Evolutionary conservation across 306 rosid species (phyloP).

Genomic region (Castanea sativa): DNA sequence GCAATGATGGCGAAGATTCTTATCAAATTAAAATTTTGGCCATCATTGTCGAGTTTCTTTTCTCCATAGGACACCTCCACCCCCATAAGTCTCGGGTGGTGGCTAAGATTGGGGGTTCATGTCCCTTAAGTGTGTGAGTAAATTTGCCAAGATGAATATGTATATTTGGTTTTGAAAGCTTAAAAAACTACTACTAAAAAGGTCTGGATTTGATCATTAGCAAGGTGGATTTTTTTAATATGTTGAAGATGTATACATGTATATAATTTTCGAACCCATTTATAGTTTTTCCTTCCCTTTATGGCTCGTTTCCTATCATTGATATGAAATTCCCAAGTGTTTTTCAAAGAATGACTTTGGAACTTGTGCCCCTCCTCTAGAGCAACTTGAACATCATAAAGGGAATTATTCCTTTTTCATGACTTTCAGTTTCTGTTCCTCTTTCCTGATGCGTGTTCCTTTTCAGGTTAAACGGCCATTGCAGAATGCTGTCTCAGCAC

Average conservation of each 20-base stretch:
- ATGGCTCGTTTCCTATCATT: background rate
- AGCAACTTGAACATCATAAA: background rate
- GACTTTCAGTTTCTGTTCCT: background rate
- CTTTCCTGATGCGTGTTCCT: background rate
- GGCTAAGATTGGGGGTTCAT: background rate
- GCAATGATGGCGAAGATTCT: too few relatives aligned
- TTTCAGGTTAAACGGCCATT: constrained; percentile 14
- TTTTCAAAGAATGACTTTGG: background rate
- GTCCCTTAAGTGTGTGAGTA: background rate
- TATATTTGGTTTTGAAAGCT: background rate
- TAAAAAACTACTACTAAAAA: background rate
- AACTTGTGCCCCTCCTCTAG: background rate
- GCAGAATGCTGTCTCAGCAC: constrained; percentile 16
- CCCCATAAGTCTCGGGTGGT: background rate
- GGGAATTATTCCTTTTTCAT: background rate
- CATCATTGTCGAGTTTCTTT: background rate
- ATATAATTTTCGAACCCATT: background rate
- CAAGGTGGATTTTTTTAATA: background rate
- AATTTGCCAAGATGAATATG: background rate
- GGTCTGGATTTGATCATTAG: background rate
- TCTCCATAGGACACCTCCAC: background rate
- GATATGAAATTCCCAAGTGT: background rate
- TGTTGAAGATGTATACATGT: too few relatives aligned
- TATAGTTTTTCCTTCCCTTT: background rate
- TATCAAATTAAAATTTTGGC: too few relatives aligned